Percentiles rank a stretch among this genome's conserved stretches.
Evolutionary conservation across 176 grass and related monocot genomes (phyloP).

Genomic region (Eleusine coracana): DNA sequence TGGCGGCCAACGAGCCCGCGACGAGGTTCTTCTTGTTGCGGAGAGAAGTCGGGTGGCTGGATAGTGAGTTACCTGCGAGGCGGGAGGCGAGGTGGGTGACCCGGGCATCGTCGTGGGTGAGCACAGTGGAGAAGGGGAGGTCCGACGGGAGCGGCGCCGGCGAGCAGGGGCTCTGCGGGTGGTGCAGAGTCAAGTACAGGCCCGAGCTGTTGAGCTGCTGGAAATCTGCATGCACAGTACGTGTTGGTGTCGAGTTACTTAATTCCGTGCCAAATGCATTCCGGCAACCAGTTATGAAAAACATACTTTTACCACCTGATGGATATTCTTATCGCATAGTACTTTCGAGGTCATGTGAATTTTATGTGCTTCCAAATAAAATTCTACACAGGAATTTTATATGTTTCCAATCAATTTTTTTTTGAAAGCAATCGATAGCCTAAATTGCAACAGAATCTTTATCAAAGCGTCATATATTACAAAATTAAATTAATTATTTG

Average conservation of each 20-base stretch:
- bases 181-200: constrained; percentile 69
- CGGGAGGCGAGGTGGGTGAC: constrained; percentile 55
- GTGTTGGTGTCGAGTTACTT: neutral
- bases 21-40: neutral
- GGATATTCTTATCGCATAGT: neutral
- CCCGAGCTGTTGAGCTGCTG: constrained; percentile 58
- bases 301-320: neutral
- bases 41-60: constrained; percentile 44
- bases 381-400: neutral
- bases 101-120: constrained; percentile 66
- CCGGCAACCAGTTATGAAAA: neutral
- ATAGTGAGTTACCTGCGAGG: constrained; percentile 28
- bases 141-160: constrained; percentile 57
- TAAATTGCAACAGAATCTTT: too few relatives aligned
- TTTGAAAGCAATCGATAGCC: too few relatives aligned
- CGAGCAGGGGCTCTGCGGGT: constrained; percentile 70
- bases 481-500: too few relatives aligned
- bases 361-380: too few relatives aligned
- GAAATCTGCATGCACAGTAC: constrained; percentile 26
- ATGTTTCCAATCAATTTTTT: too few relatives aligned
- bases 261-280: neutral
- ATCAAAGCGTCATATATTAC: neutral
- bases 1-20: constrained; percentile 20
- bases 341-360: neutral
- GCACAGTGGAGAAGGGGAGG: constrained; percentile 63